phyloP scores from a whole-genome alignment of 176 grass and related monocot genomes.

The Bonia amplexicaulis region DNA sequence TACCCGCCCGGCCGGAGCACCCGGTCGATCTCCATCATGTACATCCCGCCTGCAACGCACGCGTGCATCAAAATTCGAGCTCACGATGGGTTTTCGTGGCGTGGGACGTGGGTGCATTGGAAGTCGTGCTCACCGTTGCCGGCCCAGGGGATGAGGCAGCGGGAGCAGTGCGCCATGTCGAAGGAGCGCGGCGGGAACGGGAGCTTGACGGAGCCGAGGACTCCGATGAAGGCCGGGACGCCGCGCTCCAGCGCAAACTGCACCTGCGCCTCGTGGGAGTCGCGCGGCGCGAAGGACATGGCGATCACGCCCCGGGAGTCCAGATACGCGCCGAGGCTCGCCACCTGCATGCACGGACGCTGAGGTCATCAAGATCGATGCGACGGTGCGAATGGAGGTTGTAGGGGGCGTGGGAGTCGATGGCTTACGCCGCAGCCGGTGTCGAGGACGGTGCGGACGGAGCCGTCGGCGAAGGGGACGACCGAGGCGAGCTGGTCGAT shows the following conservation, averaged over 20 bases:
- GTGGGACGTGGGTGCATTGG: neutral
- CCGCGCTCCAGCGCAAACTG: conserved; percentile 93
- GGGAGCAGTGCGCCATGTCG: conserved; percentile 97
- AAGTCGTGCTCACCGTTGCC: conserved; percentile 48
- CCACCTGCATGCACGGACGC: conserved; percentile 36
- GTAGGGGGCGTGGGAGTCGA: neutral
- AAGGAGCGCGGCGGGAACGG: conserved; percentile 79
- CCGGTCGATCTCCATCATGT: conserved; percentile 94
- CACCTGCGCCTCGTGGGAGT: conserved; percentile 93
- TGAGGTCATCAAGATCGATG: neutral
- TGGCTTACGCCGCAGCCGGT: conserved; percentile 67
- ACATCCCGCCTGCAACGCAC: conserved; percentile 50
- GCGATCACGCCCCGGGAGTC: conserved; percentile 61
- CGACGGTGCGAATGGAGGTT: neutral
- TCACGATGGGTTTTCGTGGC: neutral
- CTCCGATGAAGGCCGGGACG: conserved; percentile 85
- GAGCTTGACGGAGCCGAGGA: conserved; percentile 83
- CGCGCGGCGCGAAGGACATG: conserved; percentile 93
- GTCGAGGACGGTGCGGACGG: conserved; percentile 77
- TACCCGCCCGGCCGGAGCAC: conserved; percentile 83
- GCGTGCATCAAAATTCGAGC: neutral
- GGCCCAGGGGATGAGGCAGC: conserved; percentile 88
- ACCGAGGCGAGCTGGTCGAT: conserved; percentile 70
- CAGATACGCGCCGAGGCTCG: conserved; percentile 82
- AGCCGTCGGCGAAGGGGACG: conserved; percentile 63